Conservation (phyloP, 1,139 yeast genomes). For the Keqinozyma sinolaborantium region DNA sequence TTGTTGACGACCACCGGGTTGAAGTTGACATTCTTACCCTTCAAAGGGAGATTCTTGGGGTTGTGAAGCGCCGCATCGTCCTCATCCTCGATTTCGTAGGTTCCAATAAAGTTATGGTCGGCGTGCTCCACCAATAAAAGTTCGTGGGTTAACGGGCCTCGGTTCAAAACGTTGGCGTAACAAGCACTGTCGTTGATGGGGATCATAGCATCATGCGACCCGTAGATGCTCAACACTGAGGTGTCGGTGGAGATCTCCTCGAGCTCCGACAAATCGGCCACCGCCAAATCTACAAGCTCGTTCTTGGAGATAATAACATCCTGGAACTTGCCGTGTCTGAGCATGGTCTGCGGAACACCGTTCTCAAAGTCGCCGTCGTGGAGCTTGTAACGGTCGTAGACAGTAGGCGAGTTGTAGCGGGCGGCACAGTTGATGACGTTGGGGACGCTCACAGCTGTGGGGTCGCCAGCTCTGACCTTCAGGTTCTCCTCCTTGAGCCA, state of each 20-base stretch:
- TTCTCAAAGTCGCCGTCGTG: constrained; percentile 15
- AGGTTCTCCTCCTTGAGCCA: constrained; percentile 56
- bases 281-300: constrained; percentile 56
- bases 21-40: constrained; percentile 50
- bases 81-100: constrained; percentile 25
- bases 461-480: constrained; percentile 21
- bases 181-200: constrained; percentile 60
- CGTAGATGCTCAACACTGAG: constrained; percentile 68
- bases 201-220: constrained; percentile 61
- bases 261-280: constrained; percentile 44
- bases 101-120: constrained; percentile 78
- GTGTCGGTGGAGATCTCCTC: constrained; percentile 42
- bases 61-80: constrained; percentile 29
- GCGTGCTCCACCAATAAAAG: constrained; percentile 62
- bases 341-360: constrained; percentile 26
- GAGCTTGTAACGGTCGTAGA: constrained; percentile 30
- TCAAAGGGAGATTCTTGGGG: constrained; percentile 41
- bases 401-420: constrained; percentile 44
- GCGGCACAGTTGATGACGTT: constrained; percentile 70
- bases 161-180: constrained; percentile 54
- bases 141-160: constrained; percentile 50
- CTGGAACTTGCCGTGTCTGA: constrained; percentile 48
- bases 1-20: constrained; percentile 51
- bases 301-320: constrained; percentile 37
- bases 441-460: constrained; percentile 46